Conservation (phyloP, 225 moss, liverwort and hornwort genomes). For the Physcomitrium patens region DNA sequence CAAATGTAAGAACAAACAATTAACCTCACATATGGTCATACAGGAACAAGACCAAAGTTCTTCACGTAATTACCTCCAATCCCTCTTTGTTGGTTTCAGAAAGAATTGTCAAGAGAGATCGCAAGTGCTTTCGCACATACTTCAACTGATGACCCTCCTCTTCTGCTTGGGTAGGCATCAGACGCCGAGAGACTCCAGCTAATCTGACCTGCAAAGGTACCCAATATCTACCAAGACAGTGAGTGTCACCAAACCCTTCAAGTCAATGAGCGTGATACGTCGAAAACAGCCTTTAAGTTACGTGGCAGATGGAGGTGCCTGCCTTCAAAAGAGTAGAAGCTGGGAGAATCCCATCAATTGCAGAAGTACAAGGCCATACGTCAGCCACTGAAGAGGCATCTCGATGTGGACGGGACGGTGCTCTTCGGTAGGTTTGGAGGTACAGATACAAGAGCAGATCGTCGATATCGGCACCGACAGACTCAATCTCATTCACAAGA, state of each 20-base stretch:
- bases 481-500: constrained; percentile 54
- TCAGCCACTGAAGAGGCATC: constrained; percentile 70
- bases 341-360: constrained; percentile 76
- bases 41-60: neutral
- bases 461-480: constrained; percentile 72
- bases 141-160: constrained; percentile 77
- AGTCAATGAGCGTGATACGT: no score
- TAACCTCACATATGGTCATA: no score
- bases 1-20: no score
- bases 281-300: no score
- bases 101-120: constrained; percentile 58
- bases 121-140: constrained; percentile 65
- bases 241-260: no score
- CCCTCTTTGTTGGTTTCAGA: constrained; percentile 68
- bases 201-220: constrained; percentile 51
- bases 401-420: constrained; percentile 63
- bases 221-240: constrained; percentile 14
- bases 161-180: constrained; percentile 73
- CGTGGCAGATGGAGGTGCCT: neutral
- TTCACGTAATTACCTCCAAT: constrained; percentile 60
- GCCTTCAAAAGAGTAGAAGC: constrained; percentile 63
- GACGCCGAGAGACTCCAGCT: constrained; percentile 42
- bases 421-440: constrained; percentile 65
- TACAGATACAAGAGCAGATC: constrained; percentile 70
- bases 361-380: constrained; percentile 78